Evolutionary conservation across 2,329 filamentous ascomycete genomes (phyloP), one percentile per base, ranked within the genome.

Genomic region (Aspergillus sp.): DNA sequence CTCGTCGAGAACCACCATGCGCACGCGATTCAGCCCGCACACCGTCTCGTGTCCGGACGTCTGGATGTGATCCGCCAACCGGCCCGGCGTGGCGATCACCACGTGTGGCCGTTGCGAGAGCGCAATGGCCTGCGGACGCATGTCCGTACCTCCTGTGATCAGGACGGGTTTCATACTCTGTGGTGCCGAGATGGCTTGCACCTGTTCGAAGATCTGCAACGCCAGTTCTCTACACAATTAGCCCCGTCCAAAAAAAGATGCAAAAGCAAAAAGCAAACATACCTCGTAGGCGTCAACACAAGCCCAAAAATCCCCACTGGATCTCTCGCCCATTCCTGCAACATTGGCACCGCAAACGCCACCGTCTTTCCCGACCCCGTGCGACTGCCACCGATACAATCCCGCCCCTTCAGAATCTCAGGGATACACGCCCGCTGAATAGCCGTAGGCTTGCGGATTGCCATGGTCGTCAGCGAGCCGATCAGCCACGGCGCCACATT

Each of bases 281-380:
- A 81, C 80, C 85, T 79, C 5, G 88, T 95, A 19, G 89, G 90
- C 6, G 93, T 98, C 60, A 98, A 71, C 9, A 98, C 80, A 4
- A 98, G 73, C 2, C 82, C 91, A 66, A 88, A 98, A 57, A 97
- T 91, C 39, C 88, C 93, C 49, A 85, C 84, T 1, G 93, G 93
- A 70, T 98, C 90, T 61, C 89, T 80, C 2, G 91, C 82, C 89
- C 90, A 97, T 67, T 85, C 85, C 65, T 97, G 91, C 52, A 98
- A 73, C 50, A 98, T 94, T 0, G 93, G 93, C 7, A 90, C 88
- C 1, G 91, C 87, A 67, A 98, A 98, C 1, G 93, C 90, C 39
- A 97, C 83, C 3, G 93, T 98, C 73, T 98, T 98, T 70, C 93
- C 93, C 8, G 91, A 96, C 74, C 93, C 93, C 0, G 93, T 98